Percentiles rank a stretch among this genome's conserved stretches.
phyloP scores from a whole-genome alignment of 257 asterid genomes.

The Orobanche coerulescens region DNA sequence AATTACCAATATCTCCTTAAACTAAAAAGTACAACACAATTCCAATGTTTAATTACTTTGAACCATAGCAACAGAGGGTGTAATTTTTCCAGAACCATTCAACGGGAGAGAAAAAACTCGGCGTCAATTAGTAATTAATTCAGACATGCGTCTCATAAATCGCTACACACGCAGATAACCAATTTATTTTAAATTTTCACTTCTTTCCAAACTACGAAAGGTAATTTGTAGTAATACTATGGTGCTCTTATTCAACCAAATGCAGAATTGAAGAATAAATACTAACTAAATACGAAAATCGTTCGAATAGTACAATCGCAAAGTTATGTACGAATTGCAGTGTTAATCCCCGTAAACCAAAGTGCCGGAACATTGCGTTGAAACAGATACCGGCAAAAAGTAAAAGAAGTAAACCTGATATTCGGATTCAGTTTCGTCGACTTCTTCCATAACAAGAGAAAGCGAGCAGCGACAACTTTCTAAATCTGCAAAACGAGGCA shows the following conservation, averaged over 20 bases:
- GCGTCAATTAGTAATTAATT: neutral
- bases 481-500: constrained; percentile 1
- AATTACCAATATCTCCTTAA: neutral
- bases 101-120: neutral
- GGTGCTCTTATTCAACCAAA: constrained; percentile 2
- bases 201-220: neutral
- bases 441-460: constrained; percentile 40
- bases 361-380: neutral
- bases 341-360: neutral
- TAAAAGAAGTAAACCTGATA: constrained; percentile 35
- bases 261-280: neutral
- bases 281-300: neutral
- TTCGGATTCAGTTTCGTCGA: constrained; percentile 44
- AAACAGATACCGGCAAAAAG: neutral
- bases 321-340: neutral
- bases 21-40: neutral
- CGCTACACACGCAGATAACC: neutral
- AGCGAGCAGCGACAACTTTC: neutral
- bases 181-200: neutral
- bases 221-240: neutral
- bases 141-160: neutral
- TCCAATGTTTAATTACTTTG: neutral
- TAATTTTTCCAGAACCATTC: neutral
- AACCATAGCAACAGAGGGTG: neutral
- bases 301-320: neutral